phyloP scores from a whole-genome alignment of 2,329 filamentous ascomycete species.

The Lasiodiplodia gonubiensis region DNA sequence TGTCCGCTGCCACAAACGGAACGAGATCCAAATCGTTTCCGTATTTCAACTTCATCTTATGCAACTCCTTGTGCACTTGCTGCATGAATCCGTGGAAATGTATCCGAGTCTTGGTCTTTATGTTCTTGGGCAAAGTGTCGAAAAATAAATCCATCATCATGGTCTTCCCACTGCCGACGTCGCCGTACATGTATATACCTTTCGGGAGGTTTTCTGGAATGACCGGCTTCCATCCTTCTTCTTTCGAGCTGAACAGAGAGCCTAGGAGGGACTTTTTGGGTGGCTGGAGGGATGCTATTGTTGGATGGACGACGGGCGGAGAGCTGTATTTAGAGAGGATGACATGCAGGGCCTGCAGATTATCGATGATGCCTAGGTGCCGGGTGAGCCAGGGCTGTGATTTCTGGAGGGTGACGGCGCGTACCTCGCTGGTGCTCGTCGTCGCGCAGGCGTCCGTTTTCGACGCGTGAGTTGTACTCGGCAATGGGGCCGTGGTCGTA shows the following conservation, averaged over 20 bases:
- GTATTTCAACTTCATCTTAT: slow-evolving; percentile 86
- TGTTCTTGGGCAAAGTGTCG: slow-evolving; percentile 82
- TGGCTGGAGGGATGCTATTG: slow-evolving; percentile 69
- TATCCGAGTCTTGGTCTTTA: slow-evolving; percentile 85
- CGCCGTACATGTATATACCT: slow-evolving; percentile 92
- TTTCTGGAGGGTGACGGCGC: slow-evolving; percentile 30
- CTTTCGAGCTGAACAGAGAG: slow-evolving; percentile 64
- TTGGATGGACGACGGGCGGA: slow-evolving; percentile 76
- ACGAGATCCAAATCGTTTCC: slow-evolving; percentile 89
- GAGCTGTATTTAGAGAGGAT: slow-evolving; percentile 77
- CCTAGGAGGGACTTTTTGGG: slow-evolving; percentile 60
- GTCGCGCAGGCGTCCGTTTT: slow-evolving; percentile 74
- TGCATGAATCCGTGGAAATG: slow-evolving; percentile 99
- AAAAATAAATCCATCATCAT: slow-evolving; percentile 99
- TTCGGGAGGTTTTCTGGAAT: slow-evolving; percentile 80
- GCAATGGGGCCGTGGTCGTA: slow-evolving; percentile 70
- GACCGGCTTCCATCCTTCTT: slow-evolving; percentile 47
- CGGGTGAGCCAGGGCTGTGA: slow-evolving; percentile 29
- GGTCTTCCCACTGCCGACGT: slow-evolving; percentile 96
- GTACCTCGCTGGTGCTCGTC: slow-evolving; percentile 89
- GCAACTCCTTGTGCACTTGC: slow-evolving; percentile 88
- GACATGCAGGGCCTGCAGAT: slow-evolving; percentile 85
- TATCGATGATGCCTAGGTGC: slow-evolving; percentile 78
- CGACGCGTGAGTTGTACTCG: slow-evolving; percentile 86
- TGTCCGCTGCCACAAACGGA: slow-evolving; percentile 92